Conservation (phyloP, 2,329 filamentous ascomycete species). For the Ceratocystis eucalypticola region DNA sequence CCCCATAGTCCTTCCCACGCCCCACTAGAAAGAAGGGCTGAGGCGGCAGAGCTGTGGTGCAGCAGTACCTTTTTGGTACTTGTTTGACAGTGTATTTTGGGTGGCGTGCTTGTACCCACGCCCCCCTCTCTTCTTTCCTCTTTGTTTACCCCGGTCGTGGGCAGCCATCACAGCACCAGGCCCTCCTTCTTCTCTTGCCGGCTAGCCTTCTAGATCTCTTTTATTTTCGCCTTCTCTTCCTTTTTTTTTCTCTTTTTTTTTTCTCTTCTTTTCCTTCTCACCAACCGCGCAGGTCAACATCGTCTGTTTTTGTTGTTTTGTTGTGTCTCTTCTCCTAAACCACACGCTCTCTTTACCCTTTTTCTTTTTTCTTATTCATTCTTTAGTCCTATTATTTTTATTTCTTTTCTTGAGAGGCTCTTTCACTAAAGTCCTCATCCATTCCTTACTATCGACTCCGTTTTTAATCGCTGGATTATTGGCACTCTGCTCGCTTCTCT, state of each 20-base stretch:
- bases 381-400: constrained; percentile 5
- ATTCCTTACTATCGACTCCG: background rate
- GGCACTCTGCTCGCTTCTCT: background rate
- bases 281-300: constrained; percentile 14
- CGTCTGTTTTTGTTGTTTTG: constrained; percentile 7
- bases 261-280: constrained; percentile 8
- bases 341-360: background rate
- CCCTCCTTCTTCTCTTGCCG: background rate
- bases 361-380: constrained; percentile 4
- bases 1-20: background rate
- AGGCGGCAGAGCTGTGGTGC: background rate
- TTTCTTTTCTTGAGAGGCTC: background rate
- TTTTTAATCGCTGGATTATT: background rate
- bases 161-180: background rate
- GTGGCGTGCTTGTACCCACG: background rate
- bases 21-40: background rate
- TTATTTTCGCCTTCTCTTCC: background rate
- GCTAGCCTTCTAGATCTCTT: constrained; percentile 1
- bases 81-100: background rate
- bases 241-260: background rate
- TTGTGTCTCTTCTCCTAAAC: background rate
- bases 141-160: background rate
- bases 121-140: background rate
- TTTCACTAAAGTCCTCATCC: background rate
- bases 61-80: background rate